Evolutionary conservation across 75 land plant genomes (phyloP).

Genomic region (Selaginella moellendorffii): DNA sequence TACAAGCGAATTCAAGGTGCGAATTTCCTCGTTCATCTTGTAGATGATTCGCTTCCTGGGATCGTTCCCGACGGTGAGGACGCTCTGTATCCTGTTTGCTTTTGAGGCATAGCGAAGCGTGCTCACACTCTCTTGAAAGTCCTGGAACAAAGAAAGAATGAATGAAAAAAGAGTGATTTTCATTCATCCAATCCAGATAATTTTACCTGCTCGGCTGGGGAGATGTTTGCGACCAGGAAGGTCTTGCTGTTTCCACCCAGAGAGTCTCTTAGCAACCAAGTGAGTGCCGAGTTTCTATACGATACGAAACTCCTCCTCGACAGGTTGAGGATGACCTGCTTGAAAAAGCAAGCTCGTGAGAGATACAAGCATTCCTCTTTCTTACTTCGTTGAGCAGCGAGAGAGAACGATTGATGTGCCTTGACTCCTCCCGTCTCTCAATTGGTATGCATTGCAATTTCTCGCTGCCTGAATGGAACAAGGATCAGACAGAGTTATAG

Average conservation of each 20-base stretch:
- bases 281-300: neutral
- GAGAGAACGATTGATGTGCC: slow-evolving; percentile 1
- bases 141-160: slow-evolving; percentile 1
- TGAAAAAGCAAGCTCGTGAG: neutral
- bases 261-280: slow-evolving; percentile 6
- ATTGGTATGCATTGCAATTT: neutral
- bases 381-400: neutral
- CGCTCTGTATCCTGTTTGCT: slow-evolving; percentile 21
- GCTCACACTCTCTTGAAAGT: slow-evolving; percentile 24
- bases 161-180: neutral
- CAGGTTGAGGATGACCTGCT: neutral
- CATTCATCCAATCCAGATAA: neutral
- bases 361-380: neutral
- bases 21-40: slow-evolving; percentile 23
- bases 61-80: slow-evolving; percentile 5
- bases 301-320: slow-evolving; percentile 1
- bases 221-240: slow-evolving; percentile 21
- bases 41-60: slow-evolving; percentile 12
- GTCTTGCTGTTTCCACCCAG: slow-evolving; percentile 15
- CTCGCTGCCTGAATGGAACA: neutral
- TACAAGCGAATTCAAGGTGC: slow-evolving; percentile 12
- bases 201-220: slow-evolving; percentile 23
- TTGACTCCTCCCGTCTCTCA: neutral
- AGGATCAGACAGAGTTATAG: neutral
- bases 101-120: slow-evolving; percentile 16